These are phyloP conservation scores for Aeschynomene evenia DNA, from an alignment of 306 rosid genomes.

Conservation along the genomic window DNA sequence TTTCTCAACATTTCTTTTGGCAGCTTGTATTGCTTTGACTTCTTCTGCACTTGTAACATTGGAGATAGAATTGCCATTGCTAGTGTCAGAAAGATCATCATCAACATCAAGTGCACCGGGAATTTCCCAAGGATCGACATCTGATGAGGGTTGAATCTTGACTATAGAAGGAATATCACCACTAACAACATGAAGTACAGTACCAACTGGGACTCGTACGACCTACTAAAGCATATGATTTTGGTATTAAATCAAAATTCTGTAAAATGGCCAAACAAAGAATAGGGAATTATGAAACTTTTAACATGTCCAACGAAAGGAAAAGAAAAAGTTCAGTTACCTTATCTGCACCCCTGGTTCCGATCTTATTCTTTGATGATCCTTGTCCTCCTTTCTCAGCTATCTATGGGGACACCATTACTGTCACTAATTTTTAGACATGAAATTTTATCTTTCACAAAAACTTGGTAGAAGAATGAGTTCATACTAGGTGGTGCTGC, in stretches of 20 bases:
- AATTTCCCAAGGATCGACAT: constrained; percentile 87
- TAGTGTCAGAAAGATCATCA: constrained; percentile 36
- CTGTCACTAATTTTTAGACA: constrained; percentile 21
- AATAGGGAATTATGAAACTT: constrained; percentile 17
- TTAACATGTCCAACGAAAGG: constrained; percentile 8
- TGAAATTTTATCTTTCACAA: constrained; percentile 4
- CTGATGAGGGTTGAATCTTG: constrained; percentile 40
- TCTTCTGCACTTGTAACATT: constrained; percentile 29
- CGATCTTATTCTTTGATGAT: constrained; percentile 74
- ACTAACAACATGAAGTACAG: constrained; percentile 73
- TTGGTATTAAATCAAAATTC: constrained; percentile 25
- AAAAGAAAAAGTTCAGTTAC: constrained; percentile 39
- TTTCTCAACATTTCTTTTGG: constrained; percentile 32
- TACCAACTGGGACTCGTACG: constrained; percentile 77
- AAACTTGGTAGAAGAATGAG: constrained; percentile 24
- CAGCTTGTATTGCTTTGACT: constrained; percentile 9
- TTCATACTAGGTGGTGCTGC: constrained; percentile 74
- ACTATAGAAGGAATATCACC: constrained; percentile 63
- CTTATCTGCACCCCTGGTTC: constrained; percentile 85
- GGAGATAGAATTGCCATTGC: constrained; percentile 18
- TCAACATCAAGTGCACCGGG: constrained; percentile 72
- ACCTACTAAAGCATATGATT: constrained; percentile 45
- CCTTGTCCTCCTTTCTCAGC: constrained; percentile 83
- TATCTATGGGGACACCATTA: constrained; percentile 46
- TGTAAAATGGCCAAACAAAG: constrained; percentile 14